Percentiles rank a stretch among this genome's conserved stretches.
Conservation (phyloP, 2,329 filamentous ascomycete species). For the Herpotrichia juniperi region DNA sequence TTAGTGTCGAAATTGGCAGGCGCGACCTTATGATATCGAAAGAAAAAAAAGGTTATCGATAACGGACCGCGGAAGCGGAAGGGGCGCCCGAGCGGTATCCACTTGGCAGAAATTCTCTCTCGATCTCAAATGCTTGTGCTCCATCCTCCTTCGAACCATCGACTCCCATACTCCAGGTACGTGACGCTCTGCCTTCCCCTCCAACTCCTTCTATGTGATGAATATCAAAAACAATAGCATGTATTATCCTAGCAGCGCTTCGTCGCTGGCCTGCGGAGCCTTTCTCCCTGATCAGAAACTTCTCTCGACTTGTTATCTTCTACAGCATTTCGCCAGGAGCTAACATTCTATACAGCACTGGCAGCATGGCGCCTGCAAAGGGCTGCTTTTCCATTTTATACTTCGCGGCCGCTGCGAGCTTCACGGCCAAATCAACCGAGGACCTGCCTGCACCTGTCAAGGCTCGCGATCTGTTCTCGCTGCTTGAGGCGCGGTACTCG, state of each 20-base stretch:
- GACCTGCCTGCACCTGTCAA: conserved; percentile 69
- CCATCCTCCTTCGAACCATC: not conserved
- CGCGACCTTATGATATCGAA: too few species aligned
- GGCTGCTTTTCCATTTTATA: conserved; percentile 82
- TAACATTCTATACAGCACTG: conserved; percentile 19
- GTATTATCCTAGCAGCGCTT: conserved; percentile 54
- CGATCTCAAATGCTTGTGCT: conserved; percentile 3
- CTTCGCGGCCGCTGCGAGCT: conserved; percentile 77
- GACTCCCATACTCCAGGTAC: not conserved
- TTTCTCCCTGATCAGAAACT: conserved; percentile 35
- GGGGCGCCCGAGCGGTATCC: not conserved
- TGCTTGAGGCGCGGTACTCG: conserved; percentile 71
- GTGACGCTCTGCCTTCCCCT: conserved; percentile 3
- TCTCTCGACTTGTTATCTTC: not conserved
- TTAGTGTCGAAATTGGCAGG: not conserved
- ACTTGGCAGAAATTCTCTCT: not conserved
- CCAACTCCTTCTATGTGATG: conserved; percentile 36
- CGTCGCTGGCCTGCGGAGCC: conserved; percentile 37
- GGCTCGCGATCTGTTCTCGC: conserved; percentile 66
- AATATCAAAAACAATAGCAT: conserved; percentile 51
- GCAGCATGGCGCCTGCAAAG: conserved; percentile 50
- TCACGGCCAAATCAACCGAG: conserved; percentile 72
- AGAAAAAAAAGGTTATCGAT: not conserved
- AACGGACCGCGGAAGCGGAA: not conserved
- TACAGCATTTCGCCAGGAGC: conserved; percentile 3